A percentile compares a stretch with the other conserved stretches of the same genome.
These are phyloP conservation scores for Fusarium sp. DNA, from an alignment of 2,329 filamentous ascomycete genomes.

Conservation along the genomic window DNA sequence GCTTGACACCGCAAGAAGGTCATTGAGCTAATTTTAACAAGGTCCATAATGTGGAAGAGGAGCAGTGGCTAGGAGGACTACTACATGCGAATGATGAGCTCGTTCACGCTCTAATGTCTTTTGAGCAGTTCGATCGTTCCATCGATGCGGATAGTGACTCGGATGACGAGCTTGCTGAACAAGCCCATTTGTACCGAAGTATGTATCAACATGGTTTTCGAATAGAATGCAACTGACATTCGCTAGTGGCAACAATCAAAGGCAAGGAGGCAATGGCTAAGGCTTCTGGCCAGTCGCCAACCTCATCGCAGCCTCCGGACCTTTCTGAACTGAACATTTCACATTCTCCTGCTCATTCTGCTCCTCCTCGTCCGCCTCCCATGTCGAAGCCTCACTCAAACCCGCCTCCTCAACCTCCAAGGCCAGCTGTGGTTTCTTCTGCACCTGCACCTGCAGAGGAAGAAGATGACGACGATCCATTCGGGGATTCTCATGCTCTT, in stretches of 20 bases:
- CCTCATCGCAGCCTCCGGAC: slow-evolving; percentile 56
- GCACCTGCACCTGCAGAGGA: slow-evolving; percentile 67
- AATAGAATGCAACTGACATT: slow-evolving; percentile 27
- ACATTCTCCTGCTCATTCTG: slow-evolving; percentile 56
- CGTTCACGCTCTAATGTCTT: slow-evolving; percentile 92
- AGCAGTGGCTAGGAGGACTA: slow-evolving; percentile 91
- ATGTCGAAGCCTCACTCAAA: slow-evolving; percentile 41
- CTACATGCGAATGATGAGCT: slow-evolving; percentile 96
- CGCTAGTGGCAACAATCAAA: slow-evolving; percentile 66
- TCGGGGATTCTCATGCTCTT: slow-evolving; percentile 84
- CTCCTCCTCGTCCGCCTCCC: slow-evolving; percentile 58
- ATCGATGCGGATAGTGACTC: slow-evolving; percentile 81
- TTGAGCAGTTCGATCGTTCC: slow-evolving; percentile 90
- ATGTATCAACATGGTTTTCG: slow-evolving; percentile 46
- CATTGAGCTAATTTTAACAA: slow-evolving; percentile 47
- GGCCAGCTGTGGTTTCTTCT: slow-evolving; percentile 17
- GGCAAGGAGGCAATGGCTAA: slow-evolving; percentile 62
- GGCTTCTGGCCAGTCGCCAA: slow-evolving; percentile 55
- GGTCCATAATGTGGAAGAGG: slow-evolving; percentile 91
- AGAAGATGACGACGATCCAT: slow-evolving; percentile 88
- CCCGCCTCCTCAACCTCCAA: slow-evolving; percentile 39
- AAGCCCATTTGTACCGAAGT: slow-evolving; percentile 74
- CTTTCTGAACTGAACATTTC: slow-evolving; percentile 61
- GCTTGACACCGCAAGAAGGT: neutral
- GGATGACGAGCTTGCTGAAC: slow-evolving; percentile 75